Evolutionary conservation across 202 grass and related monocot species (phyloP), one percentile per base, ranked within the genome.

Genomic region (Hordeum pubiflorum): DNA sequence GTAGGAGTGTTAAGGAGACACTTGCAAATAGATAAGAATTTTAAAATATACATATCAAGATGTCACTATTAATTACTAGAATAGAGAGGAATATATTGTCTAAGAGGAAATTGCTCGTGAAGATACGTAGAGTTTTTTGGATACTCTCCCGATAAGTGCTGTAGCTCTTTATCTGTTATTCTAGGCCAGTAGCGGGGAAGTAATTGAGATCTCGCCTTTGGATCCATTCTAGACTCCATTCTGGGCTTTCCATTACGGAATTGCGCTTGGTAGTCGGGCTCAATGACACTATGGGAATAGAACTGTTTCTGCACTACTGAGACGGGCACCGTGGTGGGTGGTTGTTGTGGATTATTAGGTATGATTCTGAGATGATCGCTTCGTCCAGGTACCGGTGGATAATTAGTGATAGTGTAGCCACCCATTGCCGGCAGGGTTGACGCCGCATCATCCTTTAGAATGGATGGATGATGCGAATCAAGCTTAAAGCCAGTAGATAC

Each of bases 171-270:
- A 76, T 93, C 92, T 41, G 96, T 91, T 90, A 91, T 93, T 88
- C 96, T 99, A 52, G 96, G 96, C 96, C 96, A 93, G 85, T 99
- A 91, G 59, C 96, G 96, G 10, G 96, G 90, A 82, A 99, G 90
- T 75, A 99, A 89, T 27, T 99, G 89, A 59, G 92, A 77, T 56
- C 96, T 92, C 27, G 85, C 85, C 43, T 89, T 84, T 29, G 79
- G 48, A 89, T 99, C 96, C 80, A 99, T 74, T 87, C 92, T 78
- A 24, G 88, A 79, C 58, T 98, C 96, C 76, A 98, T 73, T 88
- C 92, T 79, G 32, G 88, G 82, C 59, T 91, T 99, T 79, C 85
- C 89, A 80, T 89, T 91, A 52, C 86, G 87, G 43, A 91, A 33
- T 27, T 89, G 89, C 10, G 82, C 75, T 87, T 91, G 92, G 62